These are phyloP conservation scores for Phytophthora capsici DNA, from an alignment of 352 stramenopile genomes.

Conservation along the genomic window DNA sequence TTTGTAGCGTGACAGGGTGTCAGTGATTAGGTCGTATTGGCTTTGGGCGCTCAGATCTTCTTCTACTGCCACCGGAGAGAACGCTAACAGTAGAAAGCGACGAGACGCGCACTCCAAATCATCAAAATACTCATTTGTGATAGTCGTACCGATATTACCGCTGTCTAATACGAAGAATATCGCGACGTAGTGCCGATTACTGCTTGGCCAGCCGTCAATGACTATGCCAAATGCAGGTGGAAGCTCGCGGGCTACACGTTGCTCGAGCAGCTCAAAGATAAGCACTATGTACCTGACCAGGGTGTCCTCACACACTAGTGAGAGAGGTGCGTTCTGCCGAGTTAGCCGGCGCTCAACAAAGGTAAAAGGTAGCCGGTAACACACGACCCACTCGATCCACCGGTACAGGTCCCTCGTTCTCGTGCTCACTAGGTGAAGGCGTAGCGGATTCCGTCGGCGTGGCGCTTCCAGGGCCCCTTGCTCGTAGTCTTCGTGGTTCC, in stretches of 20 bases:
- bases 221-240: not conserved
- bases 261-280: not conserved
- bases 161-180: not conserved
- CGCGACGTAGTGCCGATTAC: not conserved
- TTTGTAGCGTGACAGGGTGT: slow-evolving; percentile 14
- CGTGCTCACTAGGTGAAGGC: not conserved
- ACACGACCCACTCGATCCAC: not conserved
- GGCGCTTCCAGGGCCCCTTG: not conserved
- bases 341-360: not conserved
- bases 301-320: not conserved
- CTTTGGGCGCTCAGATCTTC: slow-evolving; percentile 18
- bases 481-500: not conserved
- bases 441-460: not conserved
- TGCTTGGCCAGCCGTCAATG: not conserved
- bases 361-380: not conserved
- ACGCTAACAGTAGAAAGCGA: slow-evolving; percentile 1
- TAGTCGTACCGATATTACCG: not conserved
- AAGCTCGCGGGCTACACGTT: not conserved
- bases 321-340: not conserved
- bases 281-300: not conserved
- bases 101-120: not conserved
- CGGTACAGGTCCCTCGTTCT: not conserved
- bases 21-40: slow-evolving; percentile 16
- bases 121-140: no score
- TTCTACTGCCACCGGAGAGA: slow-evolving; percentile 9